A percentile compares a stretch with the other conserved stretches of the same genome.
These are phyloP conservation scores for Diaporthe sp. DNA, from an alignment of 2,329 filamentous ascomycete genomes.

Conservation along the genomic window DNA sequence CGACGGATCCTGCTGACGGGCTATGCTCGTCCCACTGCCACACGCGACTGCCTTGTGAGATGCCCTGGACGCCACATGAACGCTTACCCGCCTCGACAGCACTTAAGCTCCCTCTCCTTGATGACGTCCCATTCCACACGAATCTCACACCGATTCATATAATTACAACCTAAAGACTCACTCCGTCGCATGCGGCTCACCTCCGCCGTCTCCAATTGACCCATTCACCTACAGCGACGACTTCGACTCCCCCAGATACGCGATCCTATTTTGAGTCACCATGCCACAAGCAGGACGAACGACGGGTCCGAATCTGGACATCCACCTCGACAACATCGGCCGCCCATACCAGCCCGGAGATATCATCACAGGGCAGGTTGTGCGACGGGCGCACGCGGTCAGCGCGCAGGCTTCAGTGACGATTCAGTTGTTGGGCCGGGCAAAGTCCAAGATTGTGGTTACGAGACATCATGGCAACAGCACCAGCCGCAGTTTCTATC, in stretches of 20 bases:
- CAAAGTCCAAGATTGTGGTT: conserved; percentile 41
- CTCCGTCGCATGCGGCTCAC: neutral
- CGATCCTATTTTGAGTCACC: neutral
- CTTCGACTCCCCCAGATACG: neutral
- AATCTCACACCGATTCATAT: neutral
- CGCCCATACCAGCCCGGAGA: conserved; percentile 39
- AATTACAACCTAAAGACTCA: neutral
- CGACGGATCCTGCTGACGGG: conserved; percentile 6
- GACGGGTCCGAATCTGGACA: conserved; percentile 17
- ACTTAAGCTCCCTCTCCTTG: neutral
- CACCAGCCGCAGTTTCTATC: conserved; percentile 30
- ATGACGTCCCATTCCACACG: neutral
- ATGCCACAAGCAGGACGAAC: conserved; percentile 25
- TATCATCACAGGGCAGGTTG: conserved; percentile 41
- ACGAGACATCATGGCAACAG: neutral
- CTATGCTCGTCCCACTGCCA: conserved; percentile 5
- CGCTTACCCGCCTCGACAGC: neutral
- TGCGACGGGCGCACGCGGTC: conserved; percentile 37
- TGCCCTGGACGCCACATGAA: neutral
- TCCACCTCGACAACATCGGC: conserved; percentile 24
- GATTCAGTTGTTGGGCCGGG: conserved; percentile 40
- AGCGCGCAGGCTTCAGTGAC: conserved; percentile 37
- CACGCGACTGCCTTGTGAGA: conserved; percentile 4
- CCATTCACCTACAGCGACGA: neutral
- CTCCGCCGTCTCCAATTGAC: neutral